A percentile compares a stretch with the other conserved stretches of the same genome.
These are phyloP conservation scores for Xylaria intraflava DNA, from an alignment of 495 filamentous ascomycete species.

Conservation along the genomic window DNA sequence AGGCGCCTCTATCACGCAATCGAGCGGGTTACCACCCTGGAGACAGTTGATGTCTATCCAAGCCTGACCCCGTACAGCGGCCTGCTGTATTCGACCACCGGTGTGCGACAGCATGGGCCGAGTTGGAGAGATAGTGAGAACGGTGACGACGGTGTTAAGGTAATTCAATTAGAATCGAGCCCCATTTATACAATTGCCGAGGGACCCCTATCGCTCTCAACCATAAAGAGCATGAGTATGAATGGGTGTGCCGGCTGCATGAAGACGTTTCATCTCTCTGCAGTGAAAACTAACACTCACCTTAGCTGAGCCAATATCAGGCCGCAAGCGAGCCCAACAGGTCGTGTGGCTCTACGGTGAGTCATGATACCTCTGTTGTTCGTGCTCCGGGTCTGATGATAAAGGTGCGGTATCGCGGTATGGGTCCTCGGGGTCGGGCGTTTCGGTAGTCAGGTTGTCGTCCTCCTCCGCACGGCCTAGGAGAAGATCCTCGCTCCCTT, in stretches of 20 bases:
- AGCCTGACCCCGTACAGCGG: not conserved
- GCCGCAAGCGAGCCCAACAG: constrained; percentile 2
- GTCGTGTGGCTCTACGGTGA: constrained; percentile 2
- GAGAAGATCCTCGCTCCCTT: constrained; percentile 46
- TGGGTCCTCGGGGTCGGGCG: not conserved
- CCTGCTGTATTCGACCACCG: constrained; percentile 1
- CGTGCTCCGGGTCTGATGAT: not conserved
- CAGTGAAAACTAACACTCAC: not conserved
- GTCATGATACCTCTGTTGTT: not conserved
- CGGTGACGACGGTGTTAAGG: not conserved
- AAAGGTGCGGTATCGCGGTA: not conserved
- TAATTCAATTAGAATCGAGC: not conserved
- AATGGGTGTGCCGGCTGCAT: not conserved
- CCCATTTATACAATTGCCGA: not conserved
- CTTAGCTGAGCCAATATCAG: not conserved
- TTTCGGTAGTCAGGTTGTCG: constrained; percentile 9
- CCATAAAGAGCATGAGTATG: not conserved
- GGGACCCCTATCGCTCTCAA: not conserved
- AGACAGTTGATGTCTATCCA: not conserved
- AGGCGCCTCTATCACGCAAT: not conserved
- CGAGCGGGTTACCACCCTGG: not conserved
- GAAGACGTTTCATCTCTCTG: not conserved
- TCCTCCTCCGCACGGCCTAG: constrained; percentile 32
- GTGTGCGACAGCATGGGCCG: not conserved
- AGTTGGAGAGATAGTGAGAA: not conserved